Evolutionary conservation across 2,329 filamentous ascomycete genomes (phyloP).

Genomic region (Aspergillus aculeatus): DNA sequence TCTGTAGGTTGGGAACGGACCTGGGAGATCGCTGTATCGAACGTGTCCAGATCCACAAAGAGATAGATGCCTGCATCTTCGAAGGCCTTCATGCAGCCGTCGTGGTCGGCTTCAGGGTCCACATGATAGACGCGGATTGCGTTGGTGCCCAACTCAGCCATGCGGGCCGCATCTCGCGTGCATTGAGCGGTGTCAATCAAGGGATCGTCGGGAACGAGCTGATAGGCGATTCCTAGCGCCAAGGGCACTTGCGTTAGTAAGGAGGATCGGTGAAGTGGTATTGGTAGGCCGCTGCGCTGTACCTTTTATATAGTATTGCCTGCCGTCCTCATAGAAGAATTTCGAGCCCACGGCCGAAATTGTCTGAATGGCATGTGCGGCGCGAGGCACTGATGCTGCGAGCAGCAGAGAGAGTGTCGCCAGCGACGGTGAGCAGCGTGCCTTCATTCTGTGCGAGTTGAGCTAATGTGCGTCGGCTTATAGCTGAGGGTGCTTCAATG

Average conservation of each 20-base stretch:
- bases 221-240: constrained; percentile 68
- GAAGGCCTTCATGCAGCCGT: constrained; percentile 77
- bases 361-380: constrained; percentile 49
- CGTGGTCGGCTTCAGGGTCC: constrained; percentile 67
- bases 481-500: background rate
- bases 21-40: constrained; percentile 45
- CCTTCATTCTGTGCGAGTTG: background rate
- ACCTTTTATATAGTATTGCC: constrained; percentile 85
- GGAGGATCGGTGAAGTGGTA: background rate
- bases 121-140: constrained; percentile 88
- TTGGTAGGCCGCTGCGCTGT: constrained; percentile 16
- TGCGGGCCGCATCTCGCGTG: constrained; percentile 69
- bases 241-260: constrained; percentile 7
- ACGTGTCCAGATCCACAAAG: constrained; percentile 71
- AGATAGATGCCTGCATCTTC: constrained; percentile 78
- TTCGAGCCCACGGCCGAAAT: constrained; percentile 71
- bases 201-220: constrained; percentile 67
- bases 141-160: constrained; percentile 79
- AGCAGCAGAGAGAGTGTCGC: constrained; percentile 22
- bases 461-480: background rate
- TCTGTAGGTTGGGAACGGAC: constrained; percentile 25
- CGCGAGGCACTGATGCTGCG: constrained; percentile 27
- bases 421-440: constrained; percentile 1
- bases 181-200: constrained; percentile 75
- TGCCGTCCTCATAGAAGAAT: constrained; percentile 78